phyloP scores from a whole-genome alignment of 352 stramenopile species.

The Globisporangium echinulatum region DNA sequence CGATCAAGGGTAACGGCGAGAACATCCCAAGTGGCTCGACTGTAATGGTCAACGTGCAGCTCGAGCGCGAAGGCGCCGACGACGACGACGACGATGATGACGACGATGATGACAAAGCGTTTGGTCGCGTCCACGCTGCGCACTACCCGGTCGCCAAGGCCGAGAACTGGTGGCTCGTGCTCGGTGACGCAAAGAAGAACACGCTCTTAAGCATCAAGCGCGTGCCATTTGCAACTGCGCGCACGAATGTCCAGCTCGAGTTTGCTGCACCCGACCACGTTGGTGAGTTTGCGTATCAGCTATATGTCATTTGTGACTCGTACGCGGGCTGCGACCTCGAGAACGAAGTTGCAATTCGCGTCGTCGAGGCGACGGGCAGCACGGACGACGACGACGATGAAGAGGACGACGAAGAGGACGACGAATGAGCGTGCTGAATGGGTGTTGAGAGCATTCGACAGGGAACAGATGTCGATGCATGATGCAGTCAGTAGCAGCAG shows the following conservation, averaged over 20 bases:
- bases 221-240: slow-evolving; percentile 85
- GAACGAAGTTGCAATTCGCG: slow-evolving; percentile 84
- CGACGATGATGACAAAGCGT: slow-evolving; percentile 25
- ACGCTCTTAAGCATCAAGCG: slow-evolving; percentile 97
- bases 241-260: slow-evolving; percentile 86
- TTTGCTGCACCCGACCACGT: slow-evolving; percentile 94
- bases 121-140: slow-evolving; percentile 55
- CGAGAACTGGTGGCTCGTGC: slow-evolving; percentile 98
- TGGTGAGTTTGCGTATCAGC: slow-evolving; percentile 92
- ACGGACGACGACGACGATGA: slow-evolving; percentile 45
- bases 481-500: no score
- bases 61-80: slow-evolving; percentile 93
- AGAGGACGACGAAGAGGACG: slow-evolving; percentile 25
- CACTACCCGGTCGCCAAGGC: slow-evolving; percentile 88
- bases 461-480: no score
- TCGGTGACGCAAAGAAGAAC: slow-evolving; percentile 95
- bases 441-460: neutral
- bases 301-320: slow-evolving; percentile 99
- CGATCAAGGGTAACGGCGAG: slow-evolving; percentile 88
- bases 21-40: slow-evolving; percentile 88
- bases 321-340: slow-evolving; percentile 98
- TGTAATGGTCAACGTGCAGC: slow-evolving; percentile 82
- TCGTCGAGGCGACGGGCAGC: slow-evolving; percentile 39
- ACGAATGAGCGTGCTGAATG: slow-evolving; percentile 8
- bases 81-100: slow-evolving; percentile 89